Evolutionary conservation across 257 asterid genomes (phyloP), one percentile per base, ranked within the genome.

Genomic region (Fraxinus quadrangulata): DNA sequence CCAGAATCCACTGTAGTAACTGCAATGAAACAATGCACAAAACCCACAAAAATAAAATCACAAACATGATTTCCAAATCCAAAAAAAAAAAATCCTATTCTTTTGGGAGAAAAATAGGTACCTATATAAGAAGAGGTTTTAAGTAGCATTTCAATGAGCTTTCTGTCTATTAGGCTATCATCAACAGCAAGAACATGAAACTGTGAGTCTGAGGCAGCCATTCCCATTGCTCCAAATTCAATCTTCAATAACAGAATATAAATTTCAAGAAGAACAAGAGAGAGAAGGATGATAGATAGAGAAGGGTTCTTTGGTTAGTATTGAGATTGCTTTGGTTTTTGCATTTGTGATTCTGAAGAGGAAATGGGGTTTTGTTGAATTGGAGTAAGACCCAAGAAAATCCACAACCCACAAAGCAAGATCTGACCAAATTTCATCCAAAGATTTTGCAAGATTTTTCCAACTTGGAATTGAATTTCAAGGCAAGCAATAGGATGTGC

Each of bases 331-430:
- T 10, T 56, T 34, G 6, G 31, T 13, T 74, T 19, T 5, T 80
- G 45, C 66, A 51, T 78, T 17, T 33, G 49, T 23, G 24, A 78
- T 78, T 34, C 51, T 37, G 72, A 72, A 72, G 84, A 59, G 75
- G 34, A 42, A 82, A 77, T 24, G 79, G 67, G 73, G 42, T 79
- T 28, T 8, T 71, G 49, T 69, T 78, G 85, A 77, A 81, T 69
- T 79, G 86, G 82, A 79, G 73, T 33, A 80, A 85, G 89, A 83
- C 93, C 86, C 89, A 80, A 86, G 83, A 90, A 92, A 89, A 82
- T 88, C 90, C 90, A 87, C 90, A 87, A 75, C 84, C 85, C 87
- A 90, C 84, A 89, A 90, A 90, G 90, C 96, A 89, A 93, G 95
- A 90, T 92, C 97, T 88, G 92, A 86, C 88, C 92, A 87, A 91